Percentiles rank a stretch among this genome's conserved stretches.
These are phyloP conservation scores for Plasmodium ovale DNA, from an alignment of 169 alveolate genomes.

Conservation along the genomic window DNA sequence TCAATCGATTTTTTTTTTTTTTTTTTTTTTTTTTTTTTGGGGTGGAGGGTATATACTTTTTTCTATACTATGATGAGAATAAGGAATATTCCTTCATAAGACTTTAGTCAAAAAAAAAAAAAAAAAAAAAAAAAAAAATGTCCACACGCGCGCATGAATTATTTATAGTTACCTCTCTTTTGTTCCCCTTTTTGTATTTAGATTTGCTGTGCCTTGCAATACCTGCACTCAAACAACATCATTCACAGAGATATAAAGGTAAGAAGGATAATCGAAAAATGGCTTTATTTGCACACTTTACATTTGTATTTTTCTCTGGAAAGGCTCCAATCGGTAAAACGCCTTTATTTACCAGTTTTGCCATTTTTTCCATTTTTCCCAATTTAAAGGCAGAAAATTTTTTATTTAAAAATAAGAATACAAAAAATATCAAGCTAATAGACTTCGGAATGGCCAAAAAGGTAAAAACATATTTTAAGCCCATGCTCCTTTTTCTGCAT, in stretches of 20 bases:
- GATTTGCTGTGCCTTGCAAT: constrained; percentile 83
- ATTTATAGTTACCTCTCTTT: neutral
- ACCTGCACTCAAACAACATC: constrained; percentile 81
- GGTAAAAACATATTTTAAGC: constrained; percentile 33
- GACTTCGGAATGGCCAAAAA: constrained; percentile 85
- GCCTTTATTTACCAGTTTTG: no score
- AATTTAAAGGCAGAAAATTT: constrained; percentile 30
- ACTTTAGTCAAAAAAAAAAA: no score
- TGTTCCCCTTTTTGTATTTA: constrained; percentile 77
- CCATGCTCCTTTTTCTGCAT: neutral
- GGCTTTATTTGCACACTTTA: no score
- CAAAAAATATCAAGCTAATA: constrained; percentile 76
- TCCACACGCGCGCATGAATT: neutral
- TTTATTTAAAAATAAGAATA: constrained; percentile 47
- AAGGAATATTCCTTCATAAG: no score
- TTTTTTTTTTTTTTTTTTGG: no score
- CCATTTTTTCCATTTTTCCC: no score
- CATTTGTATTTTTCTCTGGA: neutral
- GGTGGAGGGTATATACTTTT: no score
- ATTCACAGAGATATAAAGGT: constrained; percentile 88
- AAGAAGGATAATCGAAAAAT: neutral
- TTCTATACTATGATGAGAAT: no score
- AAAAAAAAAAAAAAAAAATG: no score
- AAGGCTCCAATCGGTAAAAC: no score
- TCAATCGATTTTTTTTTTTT: neutral